A percentile compares a stretch with the other conserved stretches of the same genome.
phyloP scores from a whole-genome alignment of 2,329 filamentous ascomycete species.

The Nemania bipapillata region DNA sequence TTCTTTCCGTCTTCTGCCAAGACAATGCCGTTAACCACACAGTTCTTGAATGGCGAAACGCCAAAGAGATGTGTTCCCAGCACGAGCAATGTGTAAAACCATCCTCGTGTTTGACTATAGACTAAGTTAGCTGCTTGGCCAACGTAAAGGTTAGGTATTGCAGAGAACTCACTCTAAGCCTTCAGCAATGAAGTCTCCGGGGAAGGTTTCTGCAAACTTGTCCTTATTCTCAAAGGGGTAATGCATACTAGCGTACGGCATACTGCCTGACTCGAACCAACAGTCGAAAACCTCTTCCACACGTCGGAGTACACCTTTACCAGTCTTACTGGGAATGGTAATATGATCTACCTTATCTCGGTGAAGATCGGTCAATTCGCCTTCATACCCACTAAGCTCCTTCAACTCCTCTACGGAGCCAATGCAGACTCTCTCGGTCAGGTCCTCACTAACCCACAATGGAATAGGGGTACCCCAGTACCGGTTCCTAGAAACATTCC shows the following conservation, averaged over 20 bases:
- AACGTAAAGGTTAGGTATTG: not conserved
- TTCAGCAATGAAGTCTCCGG: constrained; percentile 93
- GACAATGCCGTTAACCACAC: constrained; percentile 95
- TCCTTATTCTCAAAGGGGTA: constrained; percentile 92
- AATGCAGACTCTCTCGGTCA: constrained; percentile 85
- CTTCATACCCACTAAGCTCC: constrained; percentile 84
- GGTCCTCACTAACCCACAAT: constrained; percentile 89
- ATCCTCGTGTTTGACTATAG: constrained; percentile 79
- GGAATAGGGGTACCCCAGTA: constrained; percentile 97
- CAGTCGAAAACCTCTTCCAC: constrained; percentile 94
- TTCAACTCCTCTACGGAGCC: constrained; percentile 87
- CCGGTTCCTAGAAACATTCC: constrained; percentile 92
- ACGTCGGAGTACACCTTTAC: constrained; percentile 83
- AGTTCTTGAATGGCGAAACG: constrained; percentile 89
- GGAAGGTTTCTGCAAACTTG: constrained; percentile 81
- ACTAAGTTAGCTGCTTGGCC: constrained; percentile 12
- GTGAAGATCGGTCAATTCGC: constrained; percentile 86
- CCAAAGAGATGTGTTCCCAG: constrained; percentile 89
- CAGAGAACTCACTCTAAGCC: constrained; percentile 80
- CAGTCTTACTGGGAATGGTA: constrained; percentile 89
- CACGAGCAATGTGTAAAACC: constrained; percentile 94
- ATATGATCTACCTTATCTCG: constrained; percentile 93
- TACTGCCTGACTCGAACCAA: constrained; percentile 96
- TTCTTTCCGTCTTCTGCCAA: constrained; percentile 96
- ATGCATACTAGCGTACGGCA: constrained; percentile 91